Conservation (phyloP, 2,329 filamentous ascomycete genomes). For the Pseudogymnoascus sp. region DNA sequence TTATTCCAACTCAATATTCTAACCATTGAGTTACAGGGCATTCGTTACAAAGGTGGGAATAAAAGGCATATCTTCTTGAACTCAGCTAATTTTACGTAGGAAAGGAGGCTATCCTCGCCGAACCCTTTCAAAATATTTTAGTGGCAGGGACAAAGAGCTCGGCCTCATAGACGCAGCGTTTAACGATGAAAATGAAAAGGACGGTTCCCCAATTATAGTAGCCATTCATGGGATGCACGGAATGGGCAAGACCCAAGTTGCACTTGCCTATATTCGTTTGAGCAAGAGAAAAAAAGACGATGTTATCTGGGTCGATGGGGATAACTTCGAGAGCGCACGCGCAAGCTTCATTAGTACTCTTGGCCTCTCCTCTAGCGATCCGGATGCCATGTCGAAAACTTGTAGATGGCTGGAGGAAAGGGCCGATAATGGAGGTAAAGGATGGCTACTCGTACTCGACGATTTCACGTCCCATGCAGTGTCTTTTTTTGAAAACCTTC, state of each 20-base stretch:
- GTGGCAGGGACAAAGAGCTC: not conserved
- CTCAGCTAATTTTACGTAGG: not conserved
- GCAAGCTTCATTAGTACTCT: not conserved
- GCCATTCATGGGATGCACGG: constrained; percentile 21
- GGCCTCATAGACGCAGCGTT: not conserved
- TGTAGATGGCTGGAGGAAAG: not conserved
- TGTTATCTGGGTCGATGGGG: constrained; percentile 22
- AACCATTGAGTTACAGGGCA: not conserved
- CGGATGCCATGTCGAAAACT: not conserved
- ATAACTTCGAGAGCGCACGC: not conserved
- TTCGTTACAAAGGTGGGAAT: not conserved
- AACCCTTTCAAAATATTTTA: not conserved
- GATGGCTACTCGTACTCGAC: not conserved
- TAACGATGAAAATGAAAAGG: not conserved
- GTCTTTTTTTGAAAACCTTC: not conserved
- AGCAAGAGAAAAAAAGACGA: constrained; percentile 19
- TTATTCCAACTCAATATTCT: not conserved
- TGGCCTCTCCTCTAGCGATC: not conserved
- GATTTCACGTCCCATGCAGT: not conserved
- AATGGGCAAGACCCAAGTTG: constrained; percentile 28
- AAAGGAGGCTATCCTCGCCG: not conserved
- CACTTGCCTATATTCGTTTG: constrained; percentile 24
- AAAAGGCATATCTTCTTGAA: not conserved
- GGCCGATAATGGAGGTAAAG: not conserved
- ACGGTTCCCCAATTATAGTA: constrained; percentile 10